phyloP scores from a whole-genome alignment of 352 stramenopile genomes.

The Hyaloperonospora arabidopsidis region DNA sequence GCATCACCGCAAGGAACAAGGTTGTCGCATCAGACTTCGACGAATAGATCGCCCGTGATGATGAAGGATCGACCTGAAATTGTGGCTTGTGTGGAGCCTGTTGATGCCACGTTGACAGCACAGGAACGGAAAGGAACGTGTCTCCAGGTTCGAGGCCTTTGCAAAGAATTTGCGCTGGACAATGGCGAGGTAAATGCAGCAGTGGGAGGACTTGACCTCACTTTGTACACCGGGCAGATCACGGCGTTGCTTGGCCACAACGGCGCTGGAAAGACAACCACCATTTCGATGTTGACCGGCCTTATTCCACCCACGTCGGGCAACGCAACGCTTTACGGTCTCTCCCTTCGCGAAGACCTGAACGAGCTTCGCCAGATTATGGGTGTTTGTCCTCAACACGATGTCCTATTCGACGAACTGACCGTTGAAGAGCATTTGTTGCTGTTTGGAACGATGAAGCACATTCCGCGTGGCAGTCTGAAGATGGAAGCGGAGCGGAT shows the following conservation, averaged over 20 bases:
- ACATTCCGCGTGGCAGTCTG: slow-evolving; percentile 39
- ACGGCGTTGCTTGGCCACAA: slow-evolving; percentile 86
- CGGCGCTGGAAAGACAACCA: slow-evolving; percentile 86
- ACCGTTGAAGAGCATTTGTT: slow-evolving; percentile 93
- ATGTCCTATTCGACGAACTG: slow-evolving; percentile 91
- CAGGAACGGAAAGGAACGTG: slow-evolving; percentile 38
- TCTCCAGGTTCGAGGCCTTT: slow-evolving; percentile 39
- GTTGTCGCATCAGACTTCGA: slow-evolving; percentile 27
- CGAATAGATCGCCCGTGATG: slow-evolving; percentile 28
- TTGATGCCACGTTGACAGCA: slow-evolving; percentile 30
- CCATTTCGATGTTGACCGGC: slow-evolving; percentile 90
- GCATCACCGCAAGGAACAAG: slow-evolving; percentile 11
- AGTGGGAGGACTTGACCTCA: slow-evolving; percentile 80
- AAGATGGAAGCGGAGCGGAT: slow-evolving; percentile 46
- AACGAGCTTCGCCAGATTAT: slow-evolving; percentile 86
- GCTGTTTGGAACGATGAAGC: slow-evolving; percentile 91
- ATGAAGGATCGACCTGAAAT: slow-evolving; percentile 21
- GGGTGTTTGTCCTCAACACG: slow-evolving; percentile 95
- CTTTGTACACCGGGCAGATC: slow-evolving; percentile 91
- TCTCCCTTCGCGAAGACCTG: slow-evolving; percentile 73
- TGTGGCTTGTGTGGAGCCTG: slow-evolving; percentile 32
- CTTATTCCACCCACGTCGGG: slow-evolving; percentile 60
- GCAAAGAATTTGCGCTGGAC: slow-evolving; percentile 51
- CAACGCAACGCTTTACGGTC: slow-evolving; percentile 62
- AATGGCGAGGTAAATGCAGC: slow-evolving; percentile 70